A percentile compares a stretch with the other conserved stretches of the same genome.
These are phyloP conservation scores for Aphanomyces astaci DNA, from an alignment of 352 stramenopile species.

Conservation along the genomic window DNA sequence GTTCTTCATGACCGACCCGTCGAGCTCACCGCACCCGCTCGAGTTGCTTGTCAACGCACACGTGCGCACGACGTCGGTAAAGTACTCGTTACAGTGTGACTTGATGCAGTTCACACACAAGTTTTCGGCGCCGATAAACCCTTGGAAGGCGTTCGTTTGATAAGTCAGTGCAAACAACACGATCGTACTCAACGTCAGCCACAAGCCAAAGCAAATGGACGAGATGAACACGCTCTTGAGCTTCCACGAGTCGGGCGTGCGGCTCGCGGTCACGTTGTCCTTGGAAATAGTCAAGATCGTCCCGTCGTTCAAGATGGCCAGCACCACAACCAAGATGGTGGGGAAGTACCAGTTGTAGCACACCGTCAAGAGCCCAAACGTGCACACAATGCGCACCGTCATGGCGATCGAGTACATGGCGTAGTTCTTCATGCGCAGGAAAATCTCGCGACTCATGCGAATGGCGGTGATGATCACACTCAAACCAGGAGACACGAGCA, in stretches of 20 bases:
- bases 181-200: constrained; percentile 23
- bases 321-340: constrained; percentile 81
- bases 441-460: constrained; percentile 81
- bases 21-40: constrained; percentile 53
- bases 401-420: constrained; percentile 88
- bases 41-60: constrained; percentile 41
- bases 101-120: constrained; percentile 51
- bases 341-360: constrained; percentile 85
- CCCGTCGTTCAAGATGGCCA: constrained; percentile 87
- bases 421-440: constrained; percentile 89
- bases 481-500: constrained; percentile 82
- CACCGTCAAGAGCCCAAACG: constrained; percentile 81
- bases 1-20: constrained; percentile 35
- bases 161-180: constrained; percentile 50
- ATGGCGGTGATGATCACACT: constrained; percentile 86
- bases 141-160: constrained; percentile 49
- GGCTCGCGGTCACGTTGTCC: constrained; percentile 59
- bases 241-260: constrained; percentile 60
- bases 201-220: constrained; percentile 32
- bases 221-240: constrained; percentile 61
- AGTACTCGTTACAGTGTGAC: constrained; percentile 49
- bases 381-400: constrained; percentile 83
- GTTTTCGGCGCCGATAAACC: constrained; percentile 36
- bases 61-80: constrained; percentile 40
- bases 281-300: constrained; percentile 77